A percentile compares a stretch with the other conserved stretches of the same genome.
These are phyloP conservation scores for Quercus agrifolia DNA, from an alignment of 306 rosid genomes.

Conservation along the genomic window DNA sequence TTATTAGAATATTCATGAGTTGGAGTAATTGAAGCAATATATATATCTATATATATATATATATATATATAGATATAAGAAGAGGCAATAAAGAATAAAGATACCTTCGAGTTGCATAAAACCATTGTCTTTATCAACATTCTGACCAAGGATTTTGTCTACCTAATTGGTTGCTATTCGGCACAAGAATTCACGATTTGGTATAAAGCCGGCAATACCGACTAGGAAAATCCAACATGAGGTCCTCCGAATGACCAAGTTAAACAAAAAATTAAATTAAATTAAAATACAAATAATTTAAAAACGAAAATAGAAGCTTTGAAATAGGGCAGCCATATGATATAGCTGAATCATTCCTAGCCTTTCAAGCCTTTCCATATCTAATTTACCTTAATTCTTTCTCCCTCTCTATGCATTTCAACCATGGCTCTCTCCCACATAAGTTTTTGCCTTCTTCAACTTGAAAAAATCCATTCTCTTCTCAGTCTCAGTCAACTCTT, in stretches of 20 bases:
- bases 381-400: background rate
- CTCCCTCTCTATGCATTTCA: background rate
- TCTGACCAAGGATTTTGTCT: no score
- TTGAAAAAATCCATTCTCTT: background rate
- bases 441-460: background rate
- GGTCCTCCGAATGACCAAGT: background rate
- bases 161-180: no score
- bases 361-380: background rate
- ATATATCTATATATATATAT: no score
- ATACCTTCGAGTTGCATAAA: no score
- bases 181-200: no score
- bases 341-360: background rate
- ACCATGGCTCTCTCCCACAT: background rate
- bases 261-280: background rate
- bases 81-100: no score
- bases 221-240: background rate
- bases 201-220: no score
- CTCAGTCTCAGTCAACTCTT: background rate
- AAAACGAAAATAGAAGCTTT: background rate
- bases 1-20: no score
- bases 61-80: no score
- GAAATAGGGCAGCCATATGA: slow-evolving; percentile 7
- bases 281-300: no score
- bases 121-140: no score
- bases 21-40: no score